Base-by-base conservation (phyloP, 192 early-diverging fungal species). In the Backusella morwellensis region DNA sequence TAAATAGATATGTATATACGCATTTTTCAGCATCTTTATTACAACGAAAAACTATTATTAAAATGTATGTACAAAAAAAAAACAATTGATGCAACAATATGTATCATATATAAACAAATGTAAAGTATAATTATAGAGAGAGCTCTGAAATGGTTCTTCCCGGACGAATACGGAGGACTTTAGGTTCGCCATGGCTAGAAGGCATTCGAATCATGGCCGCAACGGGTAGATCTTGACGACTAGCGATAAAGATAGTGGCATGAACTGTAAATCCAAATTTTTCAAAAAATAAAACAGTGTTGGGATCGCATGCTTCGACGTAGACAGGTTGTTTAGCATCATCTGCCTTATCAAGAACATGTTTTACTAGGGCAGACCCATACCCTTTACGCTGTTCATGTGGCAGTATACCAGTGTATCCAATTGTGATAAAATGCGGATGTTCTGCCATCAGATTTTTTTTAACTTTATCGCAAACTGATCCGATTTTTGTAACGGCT, bases 381-480 rank as follows among this genome's bases (percentile, higher is more conserved):
- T 68, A 56, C 0, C 81, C 78, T 35, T 83, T 79, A 12, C 75
- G 71, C 36, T 76, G 78, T 67, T 83, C 75, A 35, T 77, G 75
- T 1, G 47, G 77, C 4, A 83, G 35, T 1, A 83, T 66, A 52
- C 75, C 81, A 21, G 76, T n/a, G 11, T 77, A 77, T 7, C 54
- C 72, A 66, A 83, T 76, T 5, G 69, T 76, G 19, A 77, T 59
- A 72, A 74, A 78, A 35, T 52, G 50, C 6, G 35, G 40, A 66
- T 70, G 44, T 1, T 38, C 44, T 23, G 38, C 69, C 47, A 81
- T 69, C 41, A 73, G 56, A 15, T 34, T 52, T 17, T 29, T 36
- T n/a, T 72, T 47, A 19, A 29, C 26, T 40, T 66, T 78, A 35
- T 73, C 56, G 19, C 52, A 38, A 5, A 41, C 29, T 4, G 77